A percentile compares a stretch with the other conserved stretches of the same genome.
Evolutionary conservation across 768 basidiomycete genomes (phyloP).

Genomic region (Hortiboletus campestris): DNA sequence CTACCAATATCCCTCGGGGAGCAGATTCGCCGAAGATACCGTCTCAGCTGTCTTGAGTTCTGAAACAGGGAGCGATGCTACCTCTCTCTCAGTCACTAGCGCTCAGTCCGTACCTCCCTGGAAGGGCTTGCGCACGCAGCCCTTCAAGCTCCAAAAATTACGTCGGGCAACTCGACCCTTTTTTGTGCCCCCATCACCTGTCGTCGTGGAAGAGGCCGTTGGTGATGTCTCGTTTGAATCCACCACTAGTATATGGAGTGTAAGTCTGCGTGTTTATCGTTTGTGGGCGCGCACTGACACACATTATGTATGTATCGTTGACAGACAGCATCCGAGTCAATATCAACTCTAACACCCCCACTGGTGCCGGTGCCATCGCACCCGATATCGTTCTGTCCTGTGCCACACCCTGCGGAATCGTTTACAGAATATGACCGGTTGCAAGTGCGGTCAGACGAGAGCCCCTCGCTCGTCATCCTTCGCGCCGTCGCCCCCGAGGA

Average conservation of each 20-base stretch:
- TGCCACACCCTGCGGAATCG: constrained; percentile 24
- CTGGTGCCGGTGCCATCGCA: neutral
- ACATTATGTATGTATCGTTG: neutral
- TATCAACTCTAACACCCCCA: neutral
- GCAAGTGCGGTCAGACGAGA: constrained; percentile 20
- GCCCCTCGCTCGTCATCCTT: constrained; percentile 21
- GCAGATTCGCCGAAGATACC: constrained; percentile 27
- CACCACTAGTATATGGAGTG: constrained; percentile 13
- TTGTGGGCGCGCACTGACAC: neutral
- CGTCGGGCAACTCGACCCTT: constrained; percentile 6
- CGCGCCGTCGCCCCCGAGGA: constrained; percentile 19
- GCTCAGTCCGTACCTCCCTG: neutral
- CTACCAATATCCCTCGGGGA: constrained; percentile 24
- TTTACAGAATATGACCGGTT: constrained; percentile 31
- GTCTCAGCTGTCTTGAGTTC: constrained; percentile 27
- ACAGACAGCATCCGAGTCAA: constrained; percentile 11
- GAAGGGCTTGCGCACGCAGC: constrained; percentile 3
- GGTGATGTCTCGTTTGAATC: constrained; percentile 7
- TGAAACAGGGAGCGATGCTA: constrained; percentile 24
- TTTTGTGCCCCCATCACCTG: neutral
- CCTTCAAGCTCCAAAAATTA: constrained; percentile 20
- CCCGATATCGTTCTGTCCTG: constrained; percentile 25
- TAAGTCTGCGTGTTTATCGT: constrained; percentile 2
- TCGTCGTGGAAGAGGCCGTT: neutral
- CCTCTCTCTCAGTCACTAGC: constrained; percentile 4